Evolutionary conservation across 2,329 filamentous ascomycete species (phyloP).

Genomic region (Esteya vermicola): DNA sequence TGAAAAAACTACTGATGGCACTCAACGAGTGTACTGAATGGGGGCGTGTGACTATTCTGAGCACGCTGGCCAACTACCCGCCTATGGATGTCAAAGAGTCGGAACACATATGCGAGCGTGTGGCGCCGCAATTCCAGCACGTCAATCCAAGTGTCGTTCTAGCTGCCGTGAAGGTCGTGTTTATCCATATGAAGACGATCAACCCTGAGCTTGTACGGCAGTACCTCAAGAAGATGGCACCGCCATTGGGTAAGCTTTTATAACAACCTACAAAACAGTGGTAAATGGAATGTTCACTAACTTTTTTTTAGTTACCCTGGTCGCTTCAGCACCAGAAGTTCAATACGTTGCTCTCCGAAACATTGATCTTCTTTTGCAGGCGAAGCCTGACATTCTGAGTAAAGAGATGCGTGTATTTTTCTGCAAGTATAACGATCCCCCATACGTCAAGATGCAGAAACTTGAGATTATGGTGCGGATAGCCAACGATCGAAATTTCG

Average conservation of each 20-base stretch:
- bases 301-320: conserved; percentile 59
- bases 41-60: conserved; percentile 87
- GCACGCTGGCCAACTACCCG: conserved; percentile 77
- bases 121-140: conserved; percentile 94
- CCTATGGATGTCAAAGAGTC: conserved; percentile 85
- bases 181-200: conserved; percentile 84
- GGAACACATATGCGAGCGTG: conserved; percentile 94
- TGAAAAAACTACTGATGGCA: conserved; percentile 94
- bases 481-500: conserved; percentile 91
- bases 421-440: conserved; percentile 98
- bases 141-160: conserved; percentile 95
- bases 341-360: conserved; percentile 95
- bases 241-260: conserved; percentile 70
- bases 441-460: conserved; percentile 94
- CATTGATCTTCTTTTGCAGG: conserved; percentile 89
- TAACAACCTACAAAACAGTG: no score
- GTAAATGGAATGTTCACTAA: no score
- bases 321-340: conserved; percentile 90
- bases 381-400: conserved; percentile 89
- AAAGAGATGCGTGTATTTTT: conserved; percentile 98
- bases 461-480: conserved; percentile 99
- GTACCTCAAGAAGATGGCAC: conserved; percentile 97
- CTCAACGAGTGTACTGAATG: conserved; percentile 98
- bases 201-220: conserved; percentile 64
- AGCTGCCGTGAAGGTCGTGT: conserved; percentile 95